Conservation (phyloP, 176 grass and related monocot species). For the Typha latifolia region DNA sequence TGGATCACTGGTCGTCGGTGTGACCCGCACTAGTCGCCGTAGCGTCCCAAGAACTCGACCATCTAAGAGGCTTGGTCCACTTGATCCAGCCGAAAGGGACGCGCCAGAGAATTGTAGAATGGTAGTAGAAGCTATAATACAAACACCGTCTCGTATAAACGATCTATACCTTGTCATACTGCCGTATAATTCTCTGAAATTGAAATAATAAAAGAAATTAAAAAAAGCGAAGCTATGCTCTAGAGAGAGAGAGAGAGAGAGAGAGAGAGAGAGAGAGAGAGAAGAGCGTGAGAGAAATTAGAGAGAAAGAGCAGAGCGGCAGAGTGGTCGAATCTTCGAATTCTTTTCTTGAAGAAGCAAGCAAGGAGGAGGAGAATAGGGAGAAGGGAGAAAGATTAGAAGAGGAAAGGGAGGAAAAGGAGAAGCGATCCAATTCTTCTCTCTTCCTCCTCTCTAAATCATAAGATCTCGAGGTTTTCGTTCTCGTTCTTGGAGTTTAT, state of each 20-base stretch:
- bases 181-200: background rate
- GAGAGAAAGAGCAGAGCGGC: background rate
- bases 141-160: background rate
- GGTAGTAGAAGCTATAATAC: too few species aligned
- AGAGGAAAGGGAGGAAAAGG: background rate
- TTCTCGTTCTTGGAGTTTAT: background rate
- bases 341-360: slow-evolving; percentile 3
- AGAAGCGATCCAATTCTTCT: background rate
- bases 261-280: background rate
- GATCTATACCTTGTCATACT: background rate
- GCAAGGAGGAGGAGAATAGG: background rate
- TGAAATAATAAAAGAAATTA: background rate
- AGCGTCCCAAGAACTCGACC: background rate
- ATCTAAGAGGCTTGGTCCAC: background rate
- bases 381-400: background rate
- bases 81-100: background rate
- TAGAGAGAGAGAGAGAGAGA: slow-evolving; percentile 3
- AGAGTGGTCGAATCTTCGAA: slow-evolving; percentile 5
- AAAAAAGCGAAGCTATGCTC: background rate
- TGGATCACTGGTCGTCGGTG: background rate
- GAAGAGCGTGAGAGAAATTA: background rate
- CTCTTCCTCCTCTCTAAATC: background rate
- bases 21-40: background rate
- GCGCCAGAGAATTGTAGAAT: background rate
- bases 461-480: background rate